Evolutionary conservation across 306 rosid genomes (phyloP).

Genomic region (Abrus precatorius): DNA sequence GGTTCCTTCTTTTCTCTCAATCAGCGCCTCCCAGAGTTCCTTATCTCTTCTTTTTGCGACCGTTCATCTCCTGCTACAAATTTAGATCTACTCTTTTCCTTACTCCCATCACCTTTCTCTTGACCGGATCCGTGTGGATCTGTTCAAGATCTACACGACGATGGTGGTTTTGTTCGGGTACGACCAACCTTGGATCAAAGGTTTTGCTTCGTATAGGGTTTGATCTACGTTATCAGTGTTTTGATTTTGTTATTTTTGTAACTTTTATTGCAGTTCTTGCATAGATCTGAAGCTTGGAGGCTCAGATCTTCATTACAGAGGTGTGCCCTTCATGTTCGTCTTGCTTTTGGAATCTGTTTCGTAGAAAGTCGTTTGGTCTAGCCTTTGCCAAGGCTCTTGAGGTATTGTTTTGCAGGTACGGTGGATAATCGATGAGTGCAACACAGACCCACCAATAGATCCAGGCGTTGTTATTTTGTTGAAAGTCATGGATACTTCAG

Average conservation of each 20-base stretch:
- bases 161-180: background rate
- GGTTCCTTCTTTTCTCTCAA: background rate
- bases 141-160: constrained; percentile 32
- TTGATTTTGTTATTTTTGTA: background rate
- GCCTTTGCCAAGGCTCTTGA: constrained; percentile 14
- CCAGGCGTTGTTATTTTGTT: background rate
- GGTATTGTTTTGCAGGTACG: constrained; percentile 48
- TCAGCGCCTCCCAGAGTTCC: background rate
- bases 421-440: background rate
- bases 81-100: background rate
- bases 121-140: constrained; percentile 34
- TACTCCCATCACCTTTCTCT: accelerated
- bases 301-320: constrained; percentile 2
- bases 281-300: background rate
- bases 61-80: too few species aligned
- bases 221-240: background rate
- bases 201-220: background rate
- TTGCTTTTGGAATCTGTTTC: constrained; percentile 24
- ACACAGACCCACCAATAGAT: background rate
- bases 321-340: constrained; percentile 16
- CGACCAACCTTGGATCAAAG: background rate
- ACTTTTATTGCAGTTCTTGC: background rate
- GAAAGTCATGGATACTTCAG: too few species aligned
- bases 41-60: accelerated
- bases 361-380: background rate